These are phyloP conservation scores for Chlorella vulgaris DNA, from an alignment of 139 green algal genomes.

Conservation along the genomic window DNA sequence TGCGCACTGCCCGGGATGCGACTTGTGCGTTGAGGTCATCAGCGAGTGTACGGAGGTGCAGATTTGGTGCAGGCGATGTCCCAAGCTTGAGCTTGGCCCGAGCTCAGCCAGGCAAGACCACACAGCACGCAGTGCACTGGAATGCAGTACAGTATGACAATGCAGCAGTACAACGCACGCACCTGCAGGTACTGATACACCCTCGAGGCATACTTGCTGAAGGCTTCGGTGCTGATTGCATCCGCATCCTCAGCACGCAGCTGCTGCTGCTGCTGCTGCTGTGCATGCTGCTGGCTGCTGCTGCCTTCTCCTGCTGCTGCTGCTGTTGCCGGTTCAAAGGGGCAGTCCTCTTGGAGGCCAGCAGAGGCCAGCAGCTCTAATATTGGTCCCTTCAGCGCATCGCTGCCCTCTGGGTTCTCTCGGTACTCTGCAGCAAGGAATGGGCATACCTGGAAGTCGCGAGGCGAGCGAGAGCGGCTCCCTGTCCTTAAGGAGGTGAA, in stretches of 20 bases:
- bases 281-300: background rate
- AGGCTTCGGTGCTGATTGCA: slow-evolving; percentile 50
- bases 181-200: slow-evolving; percentile 89
- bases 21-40: too few relatives aligned
- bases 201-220: slow-evolving; percentile 69
- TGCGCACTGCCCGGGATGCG: too few relatives aligned
- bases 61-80: too few relatives aligned
- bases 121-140: too few relatives aligned
- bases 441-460: slow-evolving; percentile 34
- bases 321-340: slow-evolving; percentile 49
- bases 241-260: slow-evolving; percentile 58
- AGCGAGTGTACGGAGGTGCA: too few relatives aligned
- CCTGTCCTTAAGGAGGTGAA: background rate
- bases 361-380: slow-evolving; percentile 46
- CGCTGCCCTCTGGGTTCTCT: slow-evolving; percentile 54
- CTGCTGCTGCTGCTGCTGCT: background rate
- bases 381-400: slow-evolving; percentile 61
- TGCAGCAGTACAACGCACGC: background rate
- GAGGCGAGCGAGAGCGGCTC: background rate
- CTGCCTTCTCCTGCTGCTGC: background rate
- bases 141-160: too few relatives aligned
- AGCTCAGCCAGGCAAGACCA: background rate
- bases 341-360: slow-evolving; percentile 63
- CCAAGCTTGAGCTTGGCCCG: background rate
- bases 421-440: slow-evolving; percentile 64